phyloP scores from a whole-genome alignment of 1,139 yeast genomes.

The Geotrichum reessii region DNA sequence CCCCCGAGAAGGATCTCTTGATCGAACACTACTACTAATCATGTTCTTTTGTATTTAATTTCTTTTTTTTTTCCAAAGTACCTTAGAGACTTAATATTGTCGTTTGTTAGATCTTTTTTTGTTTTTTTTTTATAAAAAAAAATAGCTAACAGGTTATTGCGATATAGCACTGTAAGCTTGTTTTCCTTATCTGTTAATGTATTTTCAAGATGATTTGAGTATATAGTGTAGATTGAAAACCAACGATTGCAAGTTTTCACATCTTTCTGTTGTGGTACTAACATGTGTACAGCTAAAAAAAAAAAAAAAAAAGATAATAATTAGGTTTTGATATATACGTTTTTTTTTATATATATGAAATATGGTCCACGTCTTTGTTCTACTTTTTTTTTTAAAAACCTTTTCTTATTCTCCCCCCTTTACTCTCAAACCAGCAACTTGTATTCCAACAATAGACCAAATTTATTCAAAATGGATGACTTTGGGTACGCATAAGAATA shows the following conservation, averaged over 20 bases:
- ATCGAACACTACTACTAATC: slow-evolving; percentile 39
- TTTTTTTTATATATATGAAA: not conserved
- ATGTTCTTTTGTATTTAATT: slow-evolving; percentile 12
- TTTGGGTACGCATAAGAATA: slow-evolving; percentile 27
- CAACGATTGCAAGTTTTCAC: not conserved
- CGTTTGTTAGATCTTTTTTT: not conserved
- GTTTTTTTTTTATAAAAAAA: not conserved
- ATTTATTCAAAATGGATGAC: slow-evolving; percentile 27
- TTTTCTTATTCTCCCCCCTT: not conserved
- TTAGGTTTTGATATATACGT: not conserved
- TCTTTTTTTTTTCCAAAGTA: not conserved
- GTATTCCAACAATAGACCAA: not conserved
- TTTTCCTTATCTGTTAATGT: no score
- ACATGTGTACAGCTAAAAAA: no score
- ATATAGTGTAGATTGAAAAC: not conserved
- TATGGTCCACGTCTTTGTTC: not conserved
- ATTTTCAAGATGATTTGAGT: no score
- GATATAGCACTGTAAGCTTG: no score
- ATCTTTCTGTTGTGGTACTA: not conserved
- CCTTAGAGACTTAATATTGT: not conserved
- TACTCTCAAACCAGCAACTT: not conserved
- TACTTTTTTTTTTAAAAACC: not conserved
- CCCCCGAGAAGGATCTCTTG: slow-evolving; percentile 39
- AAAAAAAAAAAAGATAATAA: no score
- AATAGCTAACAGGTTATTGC: no score